A percentile compares a stretch with the other conserved stretches of the same genome.
These are phyloP conservation scores for Saccharomycopsis sp. DNA, from an alignment of 805 yeast genomes.

Conservation along the genomic window DNA sequence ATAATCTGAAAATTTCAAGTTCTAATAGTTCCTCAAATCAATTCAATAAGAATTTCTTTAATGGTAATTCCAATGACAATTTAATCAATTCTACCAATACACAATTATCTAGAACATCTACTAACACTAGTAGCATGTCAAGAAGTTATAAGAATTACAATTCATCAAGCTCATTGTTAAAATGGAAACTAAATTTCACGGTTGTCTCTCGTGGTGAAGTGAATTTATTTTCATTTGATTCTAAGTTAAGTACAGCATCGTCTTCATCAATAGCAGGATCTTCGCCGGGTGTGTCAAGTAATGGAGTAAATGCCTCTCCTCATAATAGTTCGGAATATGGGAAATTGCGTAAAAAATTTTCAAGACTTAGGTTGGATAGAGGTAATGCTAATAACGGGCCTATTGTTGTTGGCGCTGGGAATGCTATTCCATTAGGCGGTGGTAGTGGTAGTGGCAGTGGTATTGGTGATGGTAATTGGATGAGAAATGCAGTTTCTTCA, in stretches of 20 bases:
- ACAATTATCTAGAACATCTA: constrained; percentile 8
- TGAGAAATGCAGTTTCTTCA: constrained; percentile 51
- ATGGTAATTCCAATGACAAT: constrained; percentile 5
- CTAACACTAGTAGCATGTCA: constrained; percentile 23
- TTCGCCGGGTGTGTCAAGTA: background rate
- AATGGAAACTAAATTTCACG: constrained; percentile 49
- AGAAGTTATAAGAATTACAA: constrained; percentile 1
- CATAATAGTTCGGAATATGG: constrained; percentile 2
- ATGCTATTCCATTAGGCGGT: constrained; percentile 18
- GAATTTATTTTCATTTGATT: constrained; percentile 46
- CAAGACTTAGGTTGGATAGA: constrained; percentile 16
- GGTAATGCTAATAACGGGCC: constrained; percentile 14
- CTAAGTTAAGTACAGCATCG: constrained; percentile 1
- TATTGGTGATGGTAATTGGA: constrained; percentile 64
- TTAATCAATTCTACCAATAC: background rate
- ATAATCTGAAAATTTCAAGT: background rate
- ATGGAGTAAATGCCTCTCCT: background rate
- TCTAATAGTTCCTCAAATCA: constrained; percentile 8
- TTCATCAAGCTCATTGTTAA: constrained; percentile 18
- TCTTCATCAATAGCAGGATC: constrained; percentile 21
- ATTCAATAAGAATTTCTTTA: constrained; percentile 12
- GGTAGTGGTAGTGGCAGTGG: constrained; percentile 47
- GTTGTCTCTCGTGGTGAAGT: constrained; percentile 65
- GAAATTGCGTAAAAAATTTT: constrained; percentile 19
- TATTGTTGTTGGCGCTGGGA: constrained; percentile 24